These are phyloP conservation scores for Arthrobotrys musiformis DNA, from an alignment of 2,329 filamentous ascomycete species.

Conservation along the genomic window DNA sequence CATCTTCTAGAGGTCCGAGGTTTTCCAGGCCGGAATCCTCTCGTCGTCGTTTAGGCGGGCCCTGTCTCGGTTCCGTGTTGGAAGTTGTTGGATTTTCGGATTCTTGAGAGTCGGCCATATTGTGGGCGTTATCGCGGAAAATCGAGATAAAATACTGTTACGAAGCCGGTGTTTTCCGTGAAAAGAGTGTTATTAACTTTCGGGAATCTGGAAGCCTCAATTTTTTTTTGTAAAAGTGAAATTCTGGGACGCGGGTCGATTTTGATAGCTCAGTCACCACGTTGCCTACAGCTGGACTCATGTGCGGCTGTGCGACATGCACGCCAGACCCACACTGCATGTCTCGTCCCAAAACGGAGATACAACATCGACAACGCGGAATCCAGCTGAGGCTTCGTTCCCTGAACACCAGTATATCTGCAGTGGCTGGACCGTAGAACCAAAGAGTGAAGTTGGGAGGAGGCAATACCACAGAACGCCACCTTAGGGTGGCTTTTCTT, in stretches of 20 bases:
- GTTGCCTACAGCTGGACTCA: background rate
- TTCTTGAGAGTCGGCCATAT: background rate
- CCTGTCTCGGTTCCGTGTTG: background rate
- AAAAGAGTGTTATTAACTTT: background rate
- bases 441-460: background rate
- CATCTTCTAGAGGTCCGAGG: background rate
- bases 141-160: background rate
- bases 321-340: background rate
- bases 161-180: background rate
- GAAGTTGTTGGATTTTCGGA: slow-evolving; percentile 2
- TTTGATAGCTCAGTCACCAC: too few species aligned
- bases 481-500: too few species aligned
- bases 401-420: background rate
- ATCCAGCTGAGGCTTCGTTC: background rate
- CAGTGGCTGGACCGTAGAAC: background rate
- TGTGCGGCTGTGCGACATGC: background rate
- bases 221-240: too few species aligned
- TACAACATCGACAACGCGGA: background rate
- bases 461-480: too few species aligned
- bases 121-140: background rate
- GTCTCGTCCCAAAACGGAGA: background rate
- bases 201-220: too few species aligned
- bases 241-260: background rate
- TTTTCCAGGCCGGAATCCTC: slow-evolving; percentile 3
- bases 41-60: background rate